Base-by-base conservation (phyloP, 192 early-diverging fungal genomes). In the Podila epigama region DNA sequence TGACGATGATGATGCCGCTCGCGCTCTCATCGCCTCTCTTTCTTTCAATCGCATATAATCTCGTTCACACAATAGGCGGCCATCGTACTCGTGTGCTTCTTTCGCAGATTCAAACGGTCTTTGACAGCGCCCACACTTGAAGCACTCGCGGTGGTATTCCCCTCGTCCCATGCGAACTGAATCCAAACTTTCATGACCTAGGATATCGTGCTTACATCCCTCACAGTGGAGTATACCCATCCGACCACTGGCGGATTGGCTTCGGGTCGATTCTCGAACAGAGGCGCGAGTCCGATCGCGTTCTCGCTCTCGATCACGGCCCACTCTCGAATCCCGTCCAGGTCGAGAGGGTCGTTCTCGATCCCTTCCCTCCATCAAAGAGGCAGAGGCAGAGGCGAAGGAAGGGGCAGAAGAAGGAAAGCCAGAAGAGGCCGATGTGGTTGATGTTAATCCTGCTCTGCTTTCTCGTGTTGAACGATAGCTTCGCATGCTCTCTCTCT, bases 51-150 rank as follows among this genome's bases (percentile, higher is more conserved):
- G 60, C 22, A 59, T 54, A 31, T 86, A 91, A 70, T 87, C 81
- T 48, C 73, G 67, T 48, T 92, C 90, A 62, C 90, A 92, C 27
- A 84, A 85, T 20, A 89, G 78, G 22, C 84, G 69, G 27, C 86
- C 87, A 57, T 90, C 83, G 58, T 87, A 79, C 52, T 88, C 87
- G 50, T 82, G 81, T 32, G 71, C 84, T 25, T 85, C 78, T 31
- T 79, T 82, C 22, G 60, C 36, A 11, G 85, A 82, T 54, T 81
- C 79, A 11, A 91, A 80, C 10, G 77, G 73, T n/a, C 60, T 51
- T 4, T 81, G 60, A 69, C 90, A 92, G 5, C 82, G 67, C 8
- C 65, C 79, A 61, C 90, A 92, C 20, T 69, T 73, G 73, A 88
- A 87, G 72, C 88, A 90, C 20, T 79, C 63, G 10, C 71, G 68